Base-by-base conservation (phyloP, 2,329 filamentous ascomycete genomes). In the Volutella citrinella region DNA sequence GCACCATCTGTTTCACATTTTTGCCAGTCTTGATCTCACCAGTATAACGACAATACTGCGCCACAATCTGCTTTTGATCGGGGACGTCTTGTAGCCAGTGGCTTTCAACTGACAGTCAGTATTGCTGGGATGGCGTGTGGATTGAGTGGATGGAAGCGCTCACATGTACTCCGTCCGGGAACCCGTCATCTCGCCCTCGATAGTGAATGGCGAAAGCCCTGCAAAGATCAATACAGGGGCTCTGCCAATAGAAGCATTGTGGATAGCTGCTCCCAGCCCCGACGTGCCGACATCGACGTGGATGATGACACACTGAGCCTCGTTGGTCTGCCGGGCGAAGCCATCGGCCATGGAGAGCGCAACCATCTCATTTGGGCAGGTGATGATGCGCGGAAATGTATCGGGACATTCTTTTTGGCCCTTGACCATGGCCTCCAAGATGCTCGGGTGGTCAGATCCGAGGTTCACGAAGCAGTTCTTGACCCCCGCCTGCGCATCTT, bases 1-100 rank as follows among this genome's bases (percentile, higher is more conserved):
- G 87, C 44, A 94, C 84, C 63, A 93, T 81, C 65, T 94, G 86
- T 68, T 93, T 93, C 45, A 93, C 77, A 53, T 93, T 94, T 55
- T 76, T 76, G 11, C 86, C 87, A 5, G 83, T 82, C 64, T 87
- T 89, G 59, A 94, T 80, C 65, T 94, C 87, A 6, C 73, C 86
- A 0, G 81, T 66, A 54, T 91, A 94, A 10, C 87, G 76, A 57
- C 87, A 93, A 60, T 94, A 94, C 64, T 94, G 87, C 1, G 76
- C 69, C 7, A 94, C 69, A 41, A 94, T 88, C 53, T 80, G 74
- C 58, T 82, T 85, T 61, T 90, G 85, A 51, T 90, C 84, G 0
- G 82, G 84, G 7, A 87, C 81, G 59, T 90, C 83, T 54, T 90
- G 85, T 27, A 88, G 82, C 83, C 84, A 90, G 57, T 90, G 84